Evolutionary conservation across 345 rosid genomes (phyloP).

Genomic region (Euphorbia tirucalli): DNA sequence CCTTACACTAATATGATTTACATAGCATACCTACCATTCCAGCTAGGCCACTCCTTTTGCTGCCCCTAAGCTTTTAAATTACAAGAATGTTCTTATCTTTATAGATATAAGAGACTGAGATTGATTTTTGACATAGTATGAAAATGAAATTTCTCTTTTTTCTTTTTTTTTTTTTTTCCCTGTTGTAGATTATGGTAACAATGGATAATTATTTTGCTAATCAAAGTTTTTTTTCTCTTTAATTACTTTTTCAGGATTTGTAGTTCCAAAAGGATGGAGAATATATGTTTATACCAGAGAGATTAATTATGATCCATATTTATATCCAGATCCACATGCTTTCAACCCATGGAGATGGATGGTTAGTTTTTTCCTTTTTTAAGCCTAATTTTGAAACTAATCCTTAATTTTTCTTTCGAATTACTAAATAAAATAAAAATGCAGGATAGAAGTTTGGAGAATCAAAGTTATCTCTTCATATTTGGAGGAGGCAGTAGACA

Average conservation of each 20-base stretch:
- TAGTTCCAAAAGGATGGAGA: constrained; percentile 54
- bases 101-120: no score
- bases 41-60: constrained; percentile 49
- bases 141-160: neutral
- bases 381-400: no score
- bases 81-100: neutral
- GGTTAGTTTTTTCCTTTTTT: constrained; percentile 28
- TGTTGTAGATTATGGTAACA: no score
- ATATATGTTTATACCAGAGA: constrained; percentile 69
- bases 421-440: neutral
- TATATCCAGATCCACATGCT: constrained; percentile 57
- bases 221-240: no score
- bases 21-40: constrained; percentile 58
- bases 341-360: constrained; percentile 93
- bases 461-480: constrained; percentile 50
- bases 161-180: no score
- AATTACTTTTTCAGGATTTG: constrained; percentile 34
- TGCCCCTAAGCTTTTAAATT: constrained; percentile 32
- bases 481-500: constrained; percentile 91
- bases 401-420: no score
- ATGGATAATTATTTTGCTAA: no score
- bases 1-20: constrained; percentile 53
- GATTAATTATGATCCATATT: constrained; percentile 61
- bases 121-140: no score
- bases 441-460: constrained; percentile 70